Evolutionary conservation across 371 early-diverging fungal species (phyloP), one percentile per base, ranked within the genome.

Genomic region (Mortierella sp.): DNA sequence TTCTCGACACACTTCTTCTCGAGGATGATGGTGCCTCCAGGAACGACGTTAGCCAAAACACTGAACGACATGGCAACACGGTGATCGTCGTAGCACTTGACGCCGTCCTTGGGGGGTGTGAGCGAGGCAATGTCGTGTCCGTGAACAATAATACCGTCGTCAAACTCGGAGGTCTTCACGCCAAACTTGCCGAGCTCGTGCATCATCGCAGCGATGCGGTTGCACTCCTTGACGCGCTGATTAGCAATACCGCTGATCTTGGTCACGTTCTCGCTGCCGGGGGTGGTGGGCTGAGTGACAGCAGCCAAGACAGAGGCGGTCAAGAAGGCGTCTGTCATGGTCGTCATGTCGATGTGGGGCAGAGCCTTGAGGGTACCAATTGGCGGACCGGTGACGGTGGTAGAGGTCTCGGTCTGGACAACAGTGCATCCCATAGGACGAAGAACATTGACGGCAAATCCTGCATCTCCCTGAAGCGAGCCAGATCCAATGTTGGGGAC

Each of bases 301-400:
- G 98, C 98, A 19, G 98, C 98, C 24, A 98, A 91, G 21, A 95
- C 98, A 0, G 96, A 91, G 0, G 98, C 98, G 3, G 99, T 99
- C 87, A 99, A 90, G 90, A 99, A 99, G 11, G 99, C 99, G 87
- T 99, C 99, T 0, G 99, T 99, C 98, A 99, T 97, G 19, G 96
- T 94, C 88, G 98, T 98, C 99, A 99, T 99, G 80, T 99, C 98
- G 77, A 99, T 94, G 26, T 90, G 82, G 13, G 94, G 89, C 10
- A 99, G 85, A n/a, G 98, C 95, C 43, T 80, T 85, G 64, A 98
- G 89, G 55, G 87, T 83, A 3, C 95, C 95, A 16, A 93, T 86
- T 34, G 95, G 91, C 16, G 98, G 98, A 0, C 98, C 98, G n/a
- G 90, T 89, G 14, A 99, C 98, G 0, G 96, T 97, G 2, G 98